phyloP scores from a whole-genome alignment of 2,329 filamentous ascomycete species.

The Trichoderma sp. region DNA sequence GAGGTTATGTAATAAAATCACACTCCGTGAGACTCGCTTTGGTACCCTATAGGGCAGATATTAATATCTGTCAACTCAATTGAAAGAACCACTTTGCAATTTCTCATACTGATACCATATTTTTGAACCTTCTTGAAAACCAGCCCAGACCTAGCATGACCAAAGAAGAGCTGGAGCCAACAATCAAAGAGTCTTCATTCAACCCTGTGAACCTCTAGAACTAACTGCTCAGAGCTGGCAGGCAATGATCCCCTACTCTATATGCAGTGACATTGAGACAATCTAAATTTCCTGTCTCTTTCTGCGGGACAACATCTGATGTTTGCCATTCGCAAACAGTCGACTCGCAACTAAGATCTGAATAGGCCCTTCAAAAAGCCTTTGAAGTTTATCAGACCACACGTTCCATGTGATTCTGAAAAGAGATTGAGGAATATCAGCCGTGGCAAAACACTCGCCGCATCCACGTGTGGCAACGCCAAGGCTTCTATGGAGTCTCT shows the following conservation, averaged over 20 bases:
- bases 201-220: background rate
- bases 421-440: background rate
- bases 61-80: background rate
- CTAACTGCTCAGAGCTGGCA: background rate
- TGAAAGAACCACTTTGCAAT: background rate
- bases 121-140: background rate
- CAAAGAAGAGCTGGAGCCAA: background rate
- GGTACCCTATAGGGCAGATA: background rate
- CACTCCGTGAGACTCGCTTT: background rate
- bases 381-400: background rate
- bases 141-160: background rate
- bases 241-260: background rate
- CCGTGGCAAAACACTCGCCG: background rate
- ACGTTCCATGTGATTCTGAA: background rate
- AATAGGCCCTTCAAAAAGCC: background rate
- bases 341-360: background rate
- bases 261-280: background rate
- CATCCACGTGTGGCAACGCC: background rate
- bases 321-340: background rate
- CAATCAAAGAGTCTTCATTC: background rate
- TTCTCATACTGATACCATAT: background rate
- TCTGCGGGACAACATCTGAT: background rate
- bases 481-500: background rate
- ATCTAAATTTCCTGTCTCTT: background rate
- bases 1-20: background rate